phyloP scores from a whole-genome alignment of 1,284 basidiomycete species.

The Dichomitus squalens region DNA sequence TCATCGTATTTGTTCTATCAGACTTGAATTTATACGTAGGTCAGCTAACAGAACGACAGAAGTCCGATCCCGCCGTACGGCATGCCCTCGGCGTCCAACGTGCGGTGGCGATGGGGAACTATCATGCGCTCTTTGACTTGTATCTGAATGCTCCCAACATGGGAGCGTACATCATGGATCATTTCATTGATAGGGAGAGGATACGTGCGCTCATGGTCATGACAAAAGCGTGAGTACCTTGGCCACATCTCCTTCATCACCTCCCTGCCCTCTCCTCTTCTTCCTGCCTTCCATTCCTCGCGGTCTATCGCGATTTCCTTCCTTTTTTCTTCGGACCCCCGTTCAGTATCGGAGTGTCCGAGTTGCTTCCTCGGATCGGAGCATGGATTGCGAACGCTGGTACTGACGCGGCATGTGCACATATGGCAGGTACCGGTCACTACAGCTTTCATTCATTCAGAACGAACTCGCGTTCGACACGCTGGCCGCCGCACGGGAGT shows the following conservation, averaged over 20 bases:
- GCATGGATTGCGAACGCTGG: not conserved
- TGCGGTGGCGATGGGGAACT: conserved; percentile 91
- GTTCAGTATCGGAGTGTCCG: not conserved
- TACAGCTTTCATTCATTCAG: conserved; percentile 80
- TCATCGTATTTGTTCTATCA: conserved; percentile 33
- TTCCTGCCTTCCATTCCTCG: conserved; percentile 2
- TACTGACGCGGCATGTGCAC: not conserved
- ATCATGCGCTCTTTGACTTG: conserved; percentile 88
- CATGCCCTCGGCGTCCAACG: conserved; percentile 92
- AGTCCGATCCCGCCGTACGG: conserved; percentile 75
- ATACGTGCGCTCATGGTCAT: conserved; percentile 87
- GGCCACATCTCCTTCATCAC: not conserved
- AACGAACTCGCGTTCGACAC: conserved; percentile 86
- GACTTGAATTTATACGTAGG: conserved; percentile 96
- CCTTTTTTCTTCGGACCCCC: not conserved
- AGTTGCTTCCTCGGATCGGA: not conserved
- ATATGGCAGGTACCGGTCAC: conserved; percentile 68
- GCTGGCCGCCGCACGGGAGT: conserved; percentile 64
- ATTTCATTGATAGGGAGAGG: conserved; percentile 93
- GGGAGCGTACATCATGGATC: conserved; percentile 99
- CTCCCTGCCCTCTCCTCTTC: not conserved
- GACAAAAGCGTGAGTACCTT: conserved; percentile 80
- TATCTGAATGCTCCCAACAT: conserved; percentile 92
- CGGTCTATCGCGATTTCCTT: not conserved
- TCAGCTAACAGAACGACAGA: conserved; percentile 91